Evolutionary conservation across 1,284 basidiomycete species (phyloP).

Genomic region (Microbotryum saponariae): DNA sequence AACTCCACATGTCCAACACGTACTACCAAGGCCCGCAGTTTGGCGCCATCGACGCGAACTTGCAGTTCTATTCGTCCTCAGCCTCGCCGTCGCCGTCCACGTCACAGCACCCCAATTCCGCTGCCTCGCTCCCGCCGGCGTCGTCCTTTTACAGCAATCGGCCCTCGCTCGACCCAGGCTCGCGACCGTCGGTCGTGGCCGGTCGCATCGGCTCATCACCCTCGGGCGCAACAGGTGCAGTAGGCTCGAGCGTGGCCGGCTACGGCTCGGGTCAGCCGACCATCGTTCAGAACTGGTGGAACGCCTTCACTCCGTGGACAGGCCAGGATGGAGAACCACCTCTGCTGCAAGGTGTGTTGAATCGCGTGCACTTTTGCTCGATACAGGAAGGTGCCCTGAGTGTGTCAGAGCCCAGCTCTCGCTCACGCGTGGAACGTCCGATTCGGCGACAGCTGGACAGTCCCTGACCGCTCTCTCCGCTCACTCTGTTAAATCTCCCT

Average conservation of each 20-base stretch:
- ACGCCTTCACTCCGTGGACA: conserved; percentile 71
- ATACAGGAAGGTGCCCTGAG: too few relatives aligned
- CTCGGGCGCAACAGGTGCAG: not conserved
- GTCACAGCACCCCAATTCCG: not conserved
- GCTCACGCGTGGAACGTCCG: not conserved
- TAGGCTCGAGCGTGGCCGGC: not conserved
- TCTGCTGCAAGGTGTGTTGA: conserved; percentile 67
- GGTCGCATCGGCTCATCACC: conserved; percentile 22
- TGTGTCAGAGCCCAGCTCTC: too few relatives aligned
- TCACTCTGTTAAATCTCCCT: not conserved
- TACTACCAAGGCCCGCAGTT: not conserved
- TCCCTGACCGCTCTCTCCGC: not conserved
- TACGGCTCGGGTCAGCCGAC: conserved; percentile 14
- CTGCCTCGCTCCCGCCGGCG: not conserved
- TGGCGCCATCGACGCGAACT: conserved; percentile 10
- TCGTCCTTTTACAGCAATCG: conserved; percentile 13
- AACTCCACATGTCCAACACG: not conserved
- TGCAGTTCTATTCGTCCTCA: conserved; percentile 21
- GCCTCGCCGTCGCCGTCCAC: conserved; percentile 4
- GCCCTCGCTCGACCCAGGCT: conserved; percentile 14
- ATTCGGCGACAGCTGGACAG: too few relatives aligned
- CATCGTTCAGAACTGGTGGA: conserved; percentile 59
- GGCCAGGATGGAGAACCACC: conserved; percentile 91
- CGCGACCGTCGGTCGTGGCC: conserved; percentile 7
- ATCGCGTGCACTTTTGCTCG: not conserved